Conservation (phyloP, 78 protist genomes). For the Planoprotostelium fungivorum region DNA sequence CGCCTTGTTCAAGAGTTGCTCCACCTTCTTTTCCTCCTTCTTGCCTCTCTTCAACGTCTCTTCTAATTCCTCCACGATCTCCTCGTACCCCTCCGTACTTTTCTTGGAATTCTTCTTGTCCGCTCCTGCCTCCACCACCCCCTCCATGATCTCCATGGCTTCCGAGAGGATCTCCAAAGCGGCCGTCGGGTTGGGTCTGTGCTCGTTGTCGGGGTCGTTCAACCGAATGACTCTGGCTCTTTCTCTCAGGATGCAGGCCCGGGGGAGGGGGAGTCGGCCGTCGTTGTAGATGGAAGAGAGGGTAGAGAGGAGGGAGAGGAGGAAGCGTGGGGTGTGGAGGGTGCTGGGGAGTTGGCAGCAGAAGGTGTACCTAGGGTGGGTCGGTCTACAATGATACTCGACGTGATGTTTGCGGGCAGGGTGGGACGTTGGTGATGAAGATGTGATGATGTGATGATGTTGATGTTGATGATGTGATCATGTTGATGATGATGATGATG, state of each 20-base stretch:
- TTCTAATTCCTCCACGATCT: too few relatives aligned
- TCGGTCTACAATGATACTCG: background rate
- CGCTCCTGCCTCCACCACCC: background rate
- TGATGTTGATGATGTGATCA: too few relatives aligned
- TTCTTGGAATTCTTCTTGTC: background rate
- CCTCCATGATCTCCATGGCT: background rate
- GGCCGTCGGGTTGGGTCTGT: background rate
- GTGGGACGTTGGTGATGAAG: too few relatives aligned
- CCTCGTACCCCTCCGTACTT: too few relatives aligned
- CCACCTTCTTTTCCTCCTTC: too few relatives aligned
- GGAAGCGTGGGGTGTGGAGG: background rate
- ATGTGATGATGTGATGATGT: too few relatives aligned
- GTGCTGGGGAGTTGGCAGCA: background rate
- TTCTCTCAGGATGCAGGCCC: background rate
- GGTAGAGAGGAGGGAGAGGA: background rate
- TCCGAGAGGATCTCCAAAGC: background rate
- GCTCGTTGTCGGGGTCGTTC: background rate
- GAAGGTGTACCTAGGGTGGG: background rate
- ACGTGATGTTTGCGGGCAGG: too few relatives aligned
- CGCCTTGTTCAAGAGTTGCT: too few relatives aligned
- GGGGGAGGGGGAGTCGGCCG: background rate
- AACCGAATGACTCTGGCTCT: background rate
- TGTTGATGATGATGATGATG: too few relatives aligned
- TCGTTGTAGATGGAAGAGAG: background rate
- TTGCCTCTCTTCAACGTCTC: too few relatives aligned